A percentile compares a stretch with the other conserved stretches of the same genome.
Evolutionary conservation across 1,284 basidiomycete species (phyloP).

Genomic region (Leccinum colubrinum): DNA sequence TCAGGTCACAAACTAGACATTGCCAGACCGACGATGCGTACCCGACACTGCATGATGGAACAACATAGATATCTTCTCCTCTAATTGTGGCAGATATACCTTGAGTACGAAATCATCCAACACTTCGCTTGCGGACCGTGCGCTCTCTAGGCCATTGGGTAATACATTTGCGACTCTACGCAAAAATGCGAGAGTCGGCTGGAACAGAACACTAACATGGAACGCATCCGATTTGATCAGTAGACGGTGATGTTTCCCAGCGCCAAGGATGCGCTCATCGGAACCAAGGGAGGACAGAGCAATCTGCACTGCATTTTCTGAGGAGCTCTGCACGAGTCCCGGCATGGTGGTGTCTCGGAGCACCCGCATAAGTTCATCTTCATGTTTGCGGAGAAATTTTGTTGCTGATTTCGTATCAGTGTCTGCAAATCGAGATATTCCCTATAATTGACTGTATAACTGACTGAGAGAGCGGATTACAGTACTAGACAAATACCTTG

Average conservation of each 20-base stretch:
- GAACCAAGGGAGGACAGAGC: constrained; percentile 57
- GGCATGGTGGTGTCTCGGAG: constrained; percentile 87
- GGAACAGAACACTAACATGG: constrained; percentile 92
- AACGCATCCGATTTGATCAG: constrained; percentile 93
- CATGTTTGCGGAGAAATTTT: constrained; percentile 72
- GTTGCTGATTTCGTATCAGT: constrained; percentile 74
- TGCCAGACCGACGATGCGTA: constrained; percentile 33
- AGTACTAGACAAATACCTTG: constrained; percentile 51
- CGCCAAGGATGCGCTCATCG: constrained; percentile 71
- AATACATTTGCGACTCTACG: constrained; percentile 70
- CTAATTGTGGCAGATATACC: constrained; percentile 92
- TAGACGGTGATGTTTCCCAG: constrained; percentile 79
- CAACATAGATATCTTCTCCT: constrained; percentile 88
- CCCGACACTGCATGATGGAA: constrained; percentile 87
- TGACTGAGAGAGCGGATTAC: constrained; percentile 1
- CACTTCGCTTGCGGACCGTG: constrained; percentile 70
- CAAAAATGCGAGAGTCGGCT: constrained; percentile 88
- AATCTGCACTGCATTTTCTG: constrained; percentile 61
- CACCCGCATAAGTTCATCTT: constrained; percentile 83
- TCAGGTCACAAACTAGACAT: constrained; percentile 7
- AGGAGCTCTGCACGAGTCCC: constrained; percentile 77
- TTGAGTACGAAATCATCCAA: constrained; percentile 94
- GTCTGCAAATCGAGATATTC: constrained; percentile 89
- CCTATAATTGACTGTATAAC: constrained; percentile 40
- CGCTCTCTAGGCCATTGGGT: constrained; percentile 72